phyloP scores from a whole-genome alignment of 2,329 filamentous ascomycete genomes.

The Moelleriella libera region DNA sequence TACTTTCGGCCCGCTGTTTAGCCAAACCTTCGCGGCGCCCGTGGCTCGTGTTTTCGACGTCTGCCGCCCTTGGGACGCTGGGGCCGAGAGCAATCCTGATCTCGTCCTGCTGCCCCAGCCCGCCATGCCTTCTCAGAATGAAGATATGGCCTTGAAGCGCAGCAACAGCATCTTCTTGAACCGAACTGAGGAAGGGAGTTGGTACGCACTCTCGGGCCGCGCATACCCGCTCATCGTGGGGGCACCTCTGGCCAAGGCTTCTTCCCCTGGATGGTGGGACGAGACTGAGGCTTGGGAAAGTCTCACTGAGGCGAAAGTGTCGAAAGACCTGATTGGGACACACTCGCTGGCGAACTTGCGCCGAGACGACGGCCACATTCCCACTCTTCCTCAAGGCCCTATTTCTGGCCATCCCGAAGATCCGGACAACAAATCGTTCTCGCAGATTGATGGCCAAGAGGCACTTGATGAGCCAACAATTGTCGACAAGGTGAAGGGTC shows the following conservation, averaged over 20 bases:
- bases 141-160: slow-evolving; percentile 35
- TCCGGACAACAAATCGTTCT: slow-evolving; percentile 17
- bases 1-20: slow-evolving; percentile 45
- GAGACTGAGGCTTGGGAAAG: slow-evolving; percentile 22
- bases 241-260: slow-evolving; percentile 33
- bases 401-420: slow-evolving; percentile 14
- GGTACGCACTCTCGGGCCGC: slow-evolving; percentile 84
- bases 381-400: slow-evolving; percentile 20
- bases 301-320: slow-evolving; percentile 31
- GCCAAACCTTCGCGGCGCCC: slow-evolving; percentile 57
- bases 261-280: slow-evolving; percentile 33
- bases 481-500: slow-evolving; percentile 32
- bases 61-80: slow-evolving; percentile 55
- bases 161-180: slow-evolving; percentile 69
- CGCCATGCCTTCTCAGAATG: slow-evolving; percentile 41
- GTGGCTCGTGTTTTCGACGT: slow-evolving; percentile 85
- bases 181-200: slow-evolving; percentile 70
- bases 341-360: slow-evolving; percentile 37
- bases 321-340: slow-evolving; percentile 54
- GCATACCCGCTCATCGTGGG: slow-evolving; percentile 77
- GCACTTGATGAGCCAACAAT: slow-evolving; percentile 26
- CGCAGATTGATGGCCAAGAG: slow-evolving; percentile 12
- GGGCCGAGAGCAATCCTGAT: slow-evolving; percentile 50
- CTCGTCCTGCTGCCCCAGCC: slow-evolving; percentile 82
- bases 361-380: slow-evolving; percentile 18